Conservation (phyloP, 1,139 yeast genomes). For the Taphrina deformans region DNA sequence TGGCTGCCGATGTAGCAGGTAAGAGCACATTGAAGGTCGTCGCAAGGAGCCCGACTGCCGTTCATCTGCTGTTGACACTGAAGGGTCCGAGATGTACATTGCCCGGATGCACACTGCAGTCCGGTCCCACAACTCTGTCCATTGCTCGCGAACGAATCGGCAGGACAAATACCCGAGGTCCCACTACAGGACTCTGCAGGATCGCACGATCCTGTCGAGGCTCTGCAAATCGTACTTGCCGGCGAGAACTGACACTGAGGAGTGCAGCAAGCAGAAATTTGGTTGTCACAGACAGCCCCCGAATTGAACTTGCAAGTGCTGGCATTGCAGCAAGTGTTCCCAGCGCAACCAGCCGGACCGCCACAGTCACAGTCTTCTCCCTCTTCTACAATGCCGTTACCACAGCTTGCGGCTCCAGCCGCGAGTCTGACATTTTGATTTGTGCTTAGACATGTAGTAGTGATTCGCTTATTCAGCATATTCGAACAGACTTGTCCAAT, state of each 20-base stretch:
- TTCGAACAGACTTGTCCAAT: slow-evolving; percentile 47
- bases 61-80: slow-evolving; percentile 41
- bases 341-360: slow-evolving; percentile 46
- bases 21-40: slow-evolving; percentile 44
- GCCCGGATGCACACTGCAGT: slow-evolving; percentile 47
- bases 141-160: slow-evolving; percentile 42
- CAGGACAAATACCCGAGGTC: slow-evolving; percentile 46
- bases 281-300: slow-evolving; percentile 47
- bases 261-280: slow-evolving; percentile 46
- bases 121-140: slow-evolving; percentile 44
- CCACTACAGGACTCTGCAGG: slow-evolving; percentile 48
- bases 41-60: slow-evolving; percentile 42
- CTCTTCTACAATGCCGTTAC: slow-evolving; percentile 49
- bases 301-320: slow-evolving; percentile 45
- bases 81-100: slow-evolving; percentile 47
- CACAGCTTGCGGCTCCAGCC: slow-evolving; percentile 45
- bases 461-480: slow-evolving; percentile 43
- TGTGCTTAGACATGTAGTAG: slow-evolving; percentile 45
- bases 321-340: slow-evolving; percentile 47
- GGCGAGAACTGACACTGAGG: slow-evolving; percentile 45
- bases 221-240: slow-evolving; percentile 44
- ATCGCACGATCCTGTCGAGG: slow-evolving; percentile 47
- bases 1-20: slow-evolving; percentile 43
- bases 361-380: slow-evolving; percentile 51
- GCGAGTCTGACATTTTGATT: slow-evolving; percentile 46